A percentile compares a stretch with the other conserved stretches of the same genome.
Conservation (phyloP, 805 yeast genomes). For the Saccharomyces kudriavzevii region DNA sequence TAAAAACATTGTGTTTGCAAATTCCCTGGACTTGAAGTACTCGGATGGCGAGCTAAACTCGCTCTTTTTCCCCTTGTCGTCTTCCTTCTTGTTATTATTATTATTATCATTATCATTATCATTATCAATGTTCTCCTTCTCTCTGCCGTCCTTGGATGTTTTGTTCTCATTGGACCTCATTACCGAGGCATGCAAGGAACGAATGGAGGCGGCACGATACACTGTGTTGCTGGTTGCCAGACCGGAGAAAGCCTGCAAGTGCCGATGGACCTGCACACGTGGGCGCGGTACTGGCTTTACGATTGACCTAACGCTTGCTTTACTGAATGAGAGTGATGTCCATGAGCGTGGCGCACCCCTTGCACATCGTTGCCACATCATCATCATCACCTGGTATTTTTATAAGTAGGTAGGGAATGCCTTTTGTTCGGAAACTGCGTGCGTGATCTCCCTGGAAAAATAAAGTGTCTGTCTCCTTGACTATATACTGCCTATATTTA, state of each 20-base stretch:
- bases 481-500: no score
- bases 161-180: neutral
- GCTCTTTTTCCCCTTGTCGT: constrained; percentile 16
- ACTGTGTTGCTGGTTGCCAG: neutral
- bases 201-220: neutral
- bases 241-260: neutral
- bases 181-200: neutral
- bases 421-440: neutral
- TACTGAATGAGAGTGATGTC: neutral
- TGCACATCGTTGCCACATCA: neutral
- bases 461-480: no score
- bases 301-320: neutral
- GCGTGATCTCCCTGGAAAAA: neutral
- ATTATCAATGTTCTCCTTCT: constrained; percentile 7
- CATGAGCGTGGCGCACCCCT: neutral
- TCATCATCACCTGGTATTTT: neutral
- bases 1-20: constrained; percentile 32
- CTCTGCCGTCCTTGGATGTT: constrained; percentile 5
- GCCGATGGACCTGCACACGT: neutral
- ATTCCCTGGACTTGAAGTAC: constrained; percentile 38
- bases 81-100: constrained; percentile 15
- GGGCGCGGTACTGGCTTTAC: neutral
- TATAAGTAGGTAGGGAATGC: neutral
- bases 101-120: constrained; percentile 6
- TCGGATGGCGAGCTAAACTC: constrained; percentile 28